phyloP scores from a whole-genome alignment of 805 yeast species.

The Starmerella cellae region DNA sequence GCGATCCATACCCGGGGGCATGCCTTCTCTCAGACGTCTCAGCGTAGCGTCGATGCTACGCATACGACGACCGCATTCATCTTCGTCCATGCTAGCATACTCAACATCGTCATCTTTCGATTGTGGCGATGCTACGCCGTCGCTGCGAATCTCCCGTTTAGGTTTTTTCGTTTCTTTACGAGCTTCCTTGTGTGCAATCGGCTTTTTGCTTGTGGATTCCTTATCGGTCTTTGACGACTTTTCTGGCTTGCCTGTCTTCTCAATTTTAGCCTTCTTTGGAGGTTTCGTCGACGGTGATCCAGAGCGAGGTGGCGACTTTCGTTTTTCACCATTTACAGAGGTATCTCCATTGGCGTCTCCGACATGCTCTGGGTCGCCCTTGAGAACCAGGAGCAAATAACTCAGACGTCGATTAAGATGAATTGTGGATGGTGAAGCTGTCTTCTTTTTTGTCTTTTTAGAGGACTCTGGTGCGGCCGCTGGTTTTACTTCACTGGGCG shows the following conservation, averaged over 20 bases:
- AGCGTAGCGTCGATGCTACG: conserved; percentile 57
- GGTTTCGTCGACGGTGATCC: conserved; percentile 14
- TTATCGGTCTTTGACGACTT: conserved; percentile 19
- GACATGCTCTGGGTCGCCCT: conserved; percentile 36
- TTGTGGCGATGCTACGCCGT: not conserved
- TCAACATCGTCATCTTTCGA: conserved; percentile 32
- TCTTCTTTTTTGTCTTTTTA: conserved; percentile 19
- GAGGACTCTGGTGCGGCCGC: conserved; percentile 7
- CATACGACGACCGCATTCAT: conserved; percentile 45
- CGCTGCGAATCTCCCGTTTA: conserved; percentile 6
- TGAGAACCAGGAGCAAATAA: conserved; percentile 58
- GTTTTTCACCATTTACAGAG: conserved; percentile 1
- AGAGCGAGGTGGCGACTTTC: conserved; percentile 6
- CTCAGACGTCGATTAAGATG: conserved; percentile 88
- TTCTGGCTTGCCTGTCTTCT: conserved; percentile 7
- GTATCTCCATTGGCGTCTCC: not conserved
- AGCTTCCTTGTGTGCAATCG: conserved; percentile 2
- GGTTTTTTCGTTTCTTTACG: conserved; percentile 11
- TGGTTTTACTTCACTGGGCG: too few species aligned
- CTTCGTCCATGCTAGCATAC: conserved; percentile 69
- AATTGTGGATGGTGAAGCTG: conserved; percentile 63
- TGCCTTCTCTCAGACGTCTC: conserved; percentile 54
- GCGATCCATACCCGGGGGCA: conserved; percentile 51
- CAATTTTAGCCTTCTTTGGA: conserved; percentile 11
- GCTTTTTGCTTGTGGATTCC: conserved; percentile 2